phyloP scores from a whole-genome alignment of 768 basidiomycete species.

The Lyophyllum atratum region DNA sequence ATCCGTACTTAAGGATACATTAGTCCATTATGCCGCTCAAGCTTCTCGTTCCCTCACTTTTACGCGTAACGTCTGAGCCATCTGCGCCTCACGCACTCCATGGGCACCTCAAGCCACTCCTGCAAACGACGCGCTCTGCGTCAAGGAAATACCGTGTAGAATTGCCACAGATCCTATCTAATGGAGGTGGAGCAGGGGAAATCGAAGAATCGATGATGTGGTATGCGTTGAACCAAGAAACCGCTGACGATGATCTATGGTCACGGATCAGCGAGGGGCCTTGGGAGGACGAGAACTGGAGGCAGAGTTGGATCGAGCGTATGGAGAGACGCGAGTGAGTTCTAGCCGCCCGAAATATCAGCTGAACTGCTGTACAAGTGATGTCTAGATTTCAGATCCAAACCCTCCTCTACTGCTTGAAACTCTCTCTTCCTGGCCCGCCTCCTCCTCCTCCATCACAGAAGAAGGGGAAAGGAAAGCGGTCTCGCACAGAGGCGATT shows the following conservation, averaged over 20 bases:
- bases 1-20: neutral
- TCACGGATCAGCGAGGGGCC: slow-evolving; percentile 29
- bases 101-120: slow-evolving; percentile 56
- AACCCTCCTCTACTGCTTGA: slow-evolving; percentile 67
- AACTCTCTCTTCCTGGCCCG: slow-evolving; percentile 60
- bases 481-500: slow-evolving; percentile 20
- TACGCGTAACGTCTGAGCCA: slow-evolving; percentile 45
- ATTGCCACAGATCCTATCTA: slow-evolving; percentile 58
- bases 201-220: slow-evolving; percentile 78
- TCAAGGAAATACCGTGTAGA: slow-evolving; percentile 65
- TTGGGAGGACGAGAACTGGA: slow-evolving; percentile 57
- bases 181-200: slow-evolving; percentile 62
- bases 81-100: slow-evolving; percentile 56
- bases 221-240: slow-evolving; percentile 69
- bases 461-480: slow-evolving; percentile 35
- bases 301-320: slow-evolving; percentile 56
- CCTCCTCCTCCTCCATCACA: slow-evolving; percentile 30
- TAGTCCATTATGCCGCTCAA: slow-evolving; percentile 75
- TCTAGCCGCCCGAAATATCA: neutral
- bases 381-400: slow-evolving; percentile 67
- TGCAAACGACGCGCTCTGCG: slow-evolving; percentile 57
- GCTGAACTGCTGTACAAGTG: neutral
- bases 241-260: slow-evolving; percentile 35
- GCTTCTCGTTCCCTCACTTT: slow-evolving; percentile 55
- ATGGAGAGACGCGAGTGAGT: slow-evolving; percentile 71